Conservation (phyloP, 352 stramenopile species). For the Blastocystis sp. region DNA sequence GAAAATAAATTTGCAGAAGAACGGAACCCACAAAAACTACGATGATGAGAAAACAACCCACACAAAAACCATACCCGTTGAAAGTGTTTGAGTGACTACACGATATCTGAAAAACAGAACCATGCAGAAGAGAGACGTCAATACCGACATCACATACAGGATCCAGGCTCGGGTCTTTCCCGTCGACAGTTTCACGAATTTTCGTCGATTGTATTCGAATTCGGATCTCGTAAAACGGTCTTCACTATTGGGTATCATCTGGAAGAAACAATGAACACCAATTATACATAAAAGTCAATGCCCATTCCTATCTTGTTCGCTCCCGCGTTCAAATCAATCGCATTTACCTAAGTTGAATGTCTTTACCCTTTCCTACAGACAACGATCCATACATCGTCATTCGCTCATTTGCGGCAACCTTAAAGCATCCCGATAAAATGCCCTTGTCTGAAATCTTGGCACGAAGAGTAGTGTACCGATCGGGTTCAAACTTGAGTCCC, state of each 20-base stretch:
- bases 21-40: slow-evolving; percentile 7
- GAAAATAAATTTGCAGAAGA: slow-evolving; percentile 13
- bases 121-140: background rate
- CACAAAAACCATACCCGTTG: background rate
- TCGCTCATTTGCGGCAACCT: background rate
- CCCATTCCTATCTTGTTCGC: background rate
- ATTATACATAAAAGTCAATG: too few relatives aligned
- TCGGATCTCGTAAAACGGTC: background rate
- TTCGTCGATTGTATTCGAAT: slow-evolving; percentile 33
- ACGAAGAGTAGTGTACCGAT: background rate
- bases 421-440: background rate
- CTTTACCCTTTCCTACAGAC: background rate
- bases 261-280: background rate
- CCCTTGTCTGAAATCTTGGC: background rate
- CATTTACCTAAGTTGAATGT: background rate
- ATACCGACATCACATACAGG: background rate
- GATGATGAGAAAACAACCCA: background rate
- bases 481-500: background rate
- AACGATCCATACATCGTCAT: background rate
- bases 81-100: background rate
- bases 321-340: background rate
- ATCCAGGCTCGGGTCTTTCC: background rate
- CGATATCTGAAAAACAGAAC: background rate
- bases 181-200: background rate
- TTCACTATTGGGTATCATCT: slow-evolving; percentile 51